Conservation (phyloP, 345 rosid species). For the Lepidium didymum region DNA sequence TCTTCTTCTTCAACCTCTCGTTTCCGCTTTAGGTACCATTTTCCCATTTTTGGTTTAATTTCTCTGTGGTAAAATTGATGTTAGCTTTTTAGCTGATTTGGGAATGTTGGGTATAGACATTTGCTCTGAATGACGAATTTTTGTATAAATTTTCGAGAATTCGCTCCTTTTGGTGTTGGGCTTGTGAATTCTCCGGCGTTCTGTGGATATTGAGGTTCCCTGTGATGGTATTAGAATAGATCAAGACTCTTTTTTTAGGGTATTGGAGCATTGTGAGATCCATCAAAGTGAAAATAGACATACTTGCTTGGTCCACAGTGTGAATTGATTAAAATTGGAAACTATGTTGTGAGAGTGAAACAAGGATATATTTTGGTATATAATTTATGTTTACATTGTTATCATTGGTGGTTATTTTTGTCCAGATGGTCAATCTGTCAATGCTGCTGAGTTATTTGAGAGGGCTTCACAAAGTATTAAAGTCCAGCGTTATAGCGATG, state of each 20-base stretch:
- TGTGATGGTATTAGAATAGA: not conserved
- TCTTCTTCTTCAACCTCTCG: constrained; percentile 87
- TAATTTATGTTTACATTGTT: not conserved
- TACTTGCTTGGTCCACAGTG: not conserved
- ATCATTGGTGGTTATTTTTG: not conserved
- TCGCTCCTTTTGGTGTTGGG: not conserved
- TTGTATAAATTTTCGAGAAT: not conserved
- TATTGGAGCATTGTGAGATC: not conserved
- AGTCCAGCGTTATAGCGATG: constrained; percentile 76
- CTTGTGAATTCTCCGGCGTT: not conserved
- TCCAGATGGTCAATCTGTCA: constrained; percentile 57
- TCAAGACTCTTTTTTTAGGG: not conserved
- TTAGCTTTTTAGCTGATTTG: constrained; percentile 8
- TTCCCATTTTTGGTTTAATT: not conserved
- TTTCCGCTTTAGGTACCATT: constrained; percentile 62
- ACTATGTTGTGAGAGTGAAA: constrained; percentile 13
- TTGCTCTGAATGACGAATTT: not conserved
- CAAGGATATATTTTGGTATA: not conserved
- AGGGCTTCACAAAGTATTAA: constrained; percentile 75
- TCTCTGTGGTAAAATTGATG: not conserved
- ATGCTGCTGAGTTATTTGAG: constrained; percentile 64
- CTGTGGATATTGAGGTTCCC: not conserved
- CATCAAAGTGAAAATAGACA: not conserved
- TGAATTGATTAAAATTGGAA: not conserved
- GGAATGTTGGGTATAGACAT: not conserved